Conservation (phyloP, 352 stramenopile genomes). For the Phytophthora melonis region DNA sequence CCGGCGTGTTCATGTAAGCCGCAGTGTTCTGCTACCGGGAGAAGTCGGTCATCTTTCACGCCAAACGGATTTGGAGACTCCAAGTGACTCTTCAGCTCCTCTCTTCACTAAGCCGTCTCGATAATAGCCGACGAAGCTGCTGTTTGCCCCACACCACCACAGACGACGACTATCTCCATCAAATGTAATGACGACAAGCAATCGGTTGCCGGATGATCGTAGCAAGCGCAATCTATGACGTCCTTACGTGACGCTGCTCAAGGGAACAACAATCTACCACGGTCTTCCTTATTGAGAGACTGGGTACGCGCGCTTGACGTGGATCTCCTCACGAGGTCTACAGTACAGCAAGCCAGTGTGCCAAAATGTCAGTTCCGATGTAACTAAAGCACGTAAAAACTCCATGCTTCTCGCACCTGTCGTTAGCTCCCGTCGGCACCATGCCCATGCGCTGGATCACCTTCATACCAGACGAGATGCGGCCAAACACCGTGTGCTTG, state of each 20-base stretch:
- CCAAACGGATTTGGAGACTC: constrained; percentile 21
- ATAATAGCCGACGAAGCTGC: not conserved
- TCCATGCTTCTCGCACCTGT: constrained; percentile 43
- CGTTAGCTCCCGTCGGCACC: constrained; percentile 88
- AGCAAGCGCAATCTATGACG: constrained; percentile 23
- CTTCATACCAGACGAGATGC: constrained; percentile 93
- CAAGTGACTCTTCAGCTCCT: constrained; percentile 32
- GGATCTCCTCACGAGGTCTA: constrained; percentile 86
- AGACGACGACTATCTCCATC: not conserved
- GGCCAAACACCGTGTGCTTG: constrained; percentile 95
- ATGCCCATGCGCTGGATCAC: constrained; percentile 93
- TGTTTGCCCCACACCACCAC: not conserved
- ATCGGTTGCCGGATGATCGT: not conserved
- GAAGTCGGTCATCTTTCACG: constrained; percentile 20
- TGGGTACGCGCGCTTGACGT: constrained; percentile 73
- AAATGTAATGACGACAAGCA: constrained; percentile 2
- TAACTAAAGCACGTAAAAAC: not conserved
- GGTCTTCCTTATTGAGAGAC: constrained; percentile 52
- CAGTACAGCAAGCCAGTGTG: constrained; percentile 24
- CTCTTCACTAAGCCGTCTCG: not conserved
- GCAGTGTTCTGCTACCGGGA: constrained; percentile 20
- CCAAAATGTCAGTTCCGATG: not conserved
- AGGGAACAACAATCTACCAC: not conserved
- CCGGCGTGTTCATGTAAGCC: constrained; percentile 20
- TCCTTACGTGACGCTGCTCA: constrained; percentile 13